phyloP scores from a whole-genome alignment of 2,329 filamentous ascomycete species.

The Lomentospora prolificans region DNA sequence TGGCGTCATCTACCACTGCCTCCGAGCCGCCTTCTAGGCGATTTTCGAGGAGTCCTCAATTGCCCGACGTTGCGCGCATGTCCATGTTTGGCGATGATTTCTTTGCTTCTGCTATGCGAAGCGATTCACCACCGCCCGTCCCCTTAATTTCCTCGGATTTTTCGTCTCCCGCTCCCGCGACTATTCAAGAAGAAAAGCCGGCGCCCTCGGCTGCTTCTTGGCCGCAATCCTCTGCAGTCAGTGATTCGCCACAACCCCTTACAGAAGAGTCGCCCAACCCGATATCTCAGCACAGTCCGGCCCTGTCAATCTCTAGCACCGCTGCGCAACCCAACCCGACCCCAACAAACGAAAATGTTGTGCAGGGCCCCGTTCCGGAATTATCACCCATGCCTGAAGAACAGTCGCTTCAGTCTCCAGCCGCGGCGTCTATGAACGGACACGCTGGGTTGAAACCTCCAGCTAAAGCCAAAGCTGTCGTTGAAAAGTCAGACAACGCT shows the following conservation, averaged over 20 bases:
- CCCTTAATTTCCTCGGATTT: conserved; percentile 1
- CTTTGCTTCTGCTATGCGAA: conserved; percentile 29
- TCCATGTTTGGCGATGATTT: conserved; percentile 52
- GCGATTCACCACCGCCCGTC: conserved; percentile 16
- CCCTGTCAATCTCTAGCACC: neutral
- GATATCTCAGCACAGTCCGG: neutral
- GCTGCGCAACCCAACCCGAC: neutral
- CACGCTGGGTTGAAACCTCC: neutral
- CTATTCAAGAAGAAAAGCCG: neutral
- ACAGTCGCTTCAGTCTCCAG: neutral
- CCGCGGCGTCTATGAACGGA: neutral
- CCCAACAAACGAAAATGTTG: neutral
- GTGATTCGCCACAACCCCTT: conserved; percentile 7
- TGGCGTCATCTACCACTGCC: neutral
- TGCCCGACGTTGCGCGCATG: conserved; percentile 48
- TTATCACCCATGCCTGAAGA: neutral
- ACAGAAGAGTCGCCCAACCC: neutral
- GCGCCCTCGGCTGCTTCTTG: neutral
- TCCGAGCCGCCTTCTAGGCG: conserved; percentile 13
- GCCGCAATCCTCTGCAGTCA: conserved; percentile 2
- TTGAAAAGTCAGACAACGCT: neutral
- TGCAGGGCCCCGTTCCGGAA: neutral
- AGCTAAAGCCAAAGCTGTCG: neutral
- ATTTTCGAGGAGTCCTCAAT: conserved; percentile 43
- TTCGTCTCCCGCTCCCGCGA: neutral